Evolutionary conservation across 2,329 filamentous ascomycete species (phyloP), one percentile per base, ranked within the genome.

Genomic region (Diaporthe caulivora): DNA sequence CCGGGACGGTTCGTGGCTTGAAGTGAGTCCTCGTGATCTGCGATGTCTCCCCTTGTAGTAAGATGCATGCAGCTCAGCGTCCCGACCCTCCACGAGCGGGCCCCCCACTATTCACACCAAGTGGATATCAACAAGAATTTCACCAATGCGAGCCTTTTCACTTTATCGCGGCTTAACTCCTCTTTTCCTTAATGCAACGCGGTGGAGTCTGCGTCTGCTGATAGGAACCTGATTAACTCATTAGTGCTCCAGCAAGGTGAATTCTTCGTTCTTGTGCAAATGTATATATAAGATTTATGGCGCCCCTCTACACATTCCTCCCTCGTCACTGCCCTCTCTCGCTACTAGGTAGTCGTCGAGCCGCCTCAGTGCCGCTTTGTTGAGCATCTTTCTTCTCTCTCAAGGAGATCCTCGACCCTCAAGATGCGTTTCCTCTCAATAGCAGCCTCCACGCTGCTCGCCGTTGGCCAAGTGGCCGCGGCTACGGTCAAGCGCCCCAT

Each of bases 351-450:
- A 26, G 57, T 24, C 44, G 44, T 24, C 29, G n/a, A 68, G 31
- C 65, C 57, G 51, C 40, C 29, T 47, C 26, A 4, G 44, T 6
- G 47, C n/a, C 31, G n/a, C 15, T 6, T 55, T 47, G 40, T 55
- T 47, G 40, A 70, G n/a, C 42, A 17, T 54, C 65, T 65, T 26
- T n/a, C 40, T 18, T 42, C 57, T 34, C 29, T 0, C 37, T n/a
- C 55, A 71, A 51, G 54, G 24, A 51, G 24, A 31, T 24, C 44
- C 7, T 21, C n/a, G 42, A 8, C 21, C 13, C 5, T 37, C 70
- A 72, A 40, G 24, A 75, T 75, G 74, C 74, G 62, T 31, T 71
- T 73, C 74, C 47, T 64, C 51, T 65, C 68, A 15, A 26, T 40
- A 26, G 65, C 60, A 51, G 71, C 54, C 31, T 69, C 74, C 6